Evolutionary conservation across 345 rosid genomes (phyloP).

Genomic region (Geranium rotundifolium): DNA sequence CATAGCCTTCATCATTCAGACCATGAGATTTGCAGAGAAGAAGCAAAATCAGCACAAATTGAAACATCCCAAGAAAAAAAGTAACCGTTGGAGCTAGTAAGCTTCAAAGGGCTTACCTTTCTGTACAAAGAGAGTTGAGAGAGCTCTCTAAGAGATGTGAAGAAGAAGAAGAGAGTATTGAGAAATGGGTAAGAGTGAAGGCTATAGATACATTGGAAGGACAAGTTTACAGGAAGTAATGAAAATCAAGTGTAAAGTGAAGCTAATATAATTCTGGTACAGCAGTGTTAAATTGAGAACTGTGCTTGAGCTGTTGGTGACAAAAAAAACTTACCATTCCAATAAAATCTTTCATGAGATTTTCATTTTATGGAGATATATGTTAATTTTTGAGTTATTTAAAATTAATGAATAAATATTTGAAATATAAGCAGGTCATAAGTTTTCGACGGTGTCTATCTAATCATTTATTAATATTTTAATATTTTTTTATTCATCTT

Average conservation of each 20-base stretch:
- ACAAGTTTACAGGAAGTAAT: neutral
- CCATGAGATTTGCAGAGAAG: constrained; percentile 21
- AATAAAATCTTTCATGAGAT: no score
- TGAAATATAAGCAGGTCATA: no score
- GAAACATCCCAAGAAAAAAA: constrained; percentile 20
- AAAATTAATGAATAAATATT: no score
- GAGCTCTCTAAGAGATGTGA: no score
- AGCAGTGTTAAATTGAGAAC: neutral
- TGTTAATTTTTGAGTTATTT: no score
- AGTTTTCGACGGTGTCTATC: no score
- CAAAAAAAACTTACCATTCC: no score
- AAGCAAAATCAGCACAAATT: constrained; percentile 15
- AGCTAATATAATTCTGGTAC: constrained; percentile 3
- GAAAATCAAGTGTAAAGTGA: neutral
- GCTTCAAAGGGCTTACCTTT: constrained; percentile 19
- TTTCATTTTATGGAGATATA: no score
- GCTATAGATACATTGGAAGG: constrained; percentile 9
- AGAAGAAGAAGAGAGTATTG: constrained; percentile 10
- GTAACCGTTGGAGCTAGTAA: constrained; percentile 19
- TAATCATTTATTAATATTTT: no score
- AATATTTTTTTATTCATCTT: no score
- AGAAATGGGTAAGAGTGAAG: constrained; percentile 18
- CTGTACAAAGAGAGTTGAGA: neutral
- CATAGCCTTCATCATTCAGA: constrained; percentile 57
- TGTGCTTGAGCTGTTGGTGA: no score